Base-by-base conservation (phyloP, 768 basidiomycete species). In the Naematelia aurantialba region DNA sequence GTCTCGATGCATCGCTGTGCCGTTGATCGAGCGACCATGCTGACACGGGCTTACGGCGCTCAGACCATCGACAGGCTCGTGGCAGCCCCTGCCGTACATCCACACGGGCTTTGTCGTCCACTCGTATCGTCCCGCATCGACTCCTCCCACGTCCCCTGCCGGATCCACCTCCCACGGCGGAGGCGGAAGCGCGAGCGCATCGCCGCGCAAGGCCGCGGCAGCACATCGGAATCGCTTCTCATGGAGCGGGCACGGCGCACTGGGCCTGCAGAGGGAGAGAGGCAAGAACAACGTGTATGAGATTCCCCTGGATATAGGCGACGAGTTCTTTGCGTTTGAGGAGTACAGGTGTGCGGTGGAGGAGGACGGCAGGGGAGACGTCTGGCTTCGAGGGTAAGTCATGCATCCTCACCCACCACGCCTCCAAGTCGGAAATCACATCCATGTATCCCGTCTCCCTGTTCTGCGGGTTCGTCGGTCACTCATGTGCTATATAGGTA, bases 301-400 rank as follows among this genome's bases (percentile, higher is more conserved):
- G 70, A 67, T 76, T 42, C 61, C 87, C 4, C 83, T 98, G 56
- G 92, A 96, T 67, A 88, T 97, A 26, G 94, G 94, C 48, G 93
- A 96, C 76, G 93, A 97, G 74, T 86, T 98, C 30, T 97, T 97
- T 78, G 91, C 92, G 17, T 97, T 97, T 70, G 94, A 98, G 79
- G 87, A 87, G 73, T 93, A 91, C 76, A 85, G 82, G 21, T 68
- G 68, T 0, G 86, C 87, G 11, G 80, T 80, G 52, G 82, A 80
- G 58, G 88, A 87, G 70, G 88, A 89, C 39, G 63, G 62, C 14
- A 63, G 67, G 54, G 84, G 83, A 12, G 88, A 89, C 19, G 77
- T 85, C 14, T 98, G 94, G 94, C 97, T 91, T 78, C 82, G 94
- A 80, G 94, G 94, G 89, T 96, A 76, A 76, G 89, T 84, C 1